Percentiles rank a stretch among this genome's conserved stretches.
Evolutionary conservation across 495 filamentous ascomycete genomes (phyloP).

Genomic region (Penicillium alfredii): DNA sequence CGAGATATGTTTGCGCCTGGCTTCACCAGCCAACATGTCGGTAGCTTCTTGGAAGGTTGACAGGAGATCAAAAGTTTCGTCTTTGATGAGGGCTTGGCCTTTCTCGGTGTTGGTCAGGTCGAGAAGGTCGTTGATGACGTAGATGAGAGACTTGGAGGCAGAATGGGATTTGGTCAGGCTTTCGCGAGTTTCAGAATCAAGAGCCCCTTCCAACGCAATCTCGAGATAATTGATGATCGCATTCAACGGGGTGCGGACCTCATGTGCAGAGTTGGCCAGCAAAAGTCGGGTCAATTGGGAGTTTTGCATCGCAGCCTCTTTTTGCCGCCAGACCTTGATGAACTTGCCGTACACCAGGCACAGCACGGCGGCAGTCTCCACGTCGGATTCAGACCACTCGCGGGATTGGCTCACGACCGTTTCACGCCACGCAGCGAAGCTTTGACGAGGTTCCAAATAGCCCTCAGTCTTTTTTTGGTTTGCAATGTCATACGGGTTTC

Average conservation of each 20-base stretch:
- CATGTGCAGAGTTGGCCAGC: conserved; percentile 83
- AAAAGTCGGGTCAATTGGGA: conserved; percentile 71
- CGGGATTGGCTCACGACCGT: conserved; percentile 32
- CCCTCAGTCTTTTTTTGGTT: conserved; percentile 37
- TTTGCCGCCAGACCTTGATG: conserved; percentile 84
- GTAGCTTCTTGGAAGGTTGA: conserved; percentile 70
- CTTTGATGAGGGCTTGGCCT: conserved; percentile 78
- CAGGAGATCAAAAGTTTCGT: conserved; percentile 71
- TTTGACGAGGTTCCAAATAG: conserved; percentile 30
- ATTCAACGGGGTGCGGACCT: conserved; percentile 85
- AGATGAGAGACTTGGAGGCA: conserved; percentile 84
- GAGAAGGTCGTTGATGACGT: conserved; percentile 87
- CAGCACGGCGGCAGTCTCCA: conserved; percentile 83
- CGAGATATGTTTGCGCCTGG: conserved; percentile 64
- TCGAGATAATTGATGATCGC: conserved; percentile 94
- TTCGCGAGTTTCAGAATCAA: conserved; percentile 77
- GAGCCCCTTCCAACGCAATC: conserved; percentile 73
- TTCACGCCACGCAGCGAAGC: conserved; percentile 33
- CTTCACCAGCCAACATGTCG: conserved; percentile 66
- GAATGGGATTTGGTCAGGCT: conserved; percentile 82
- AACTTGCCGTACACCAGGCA: conserved; percentile 95
- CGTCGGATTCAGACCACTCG: conserved; percentile 47
- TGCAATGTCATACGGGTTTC: conserved; percentile 77
- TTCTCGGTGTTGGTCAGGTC: conserved; percentile 85
- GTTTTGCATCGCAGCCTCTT: conserved; percentile 72